A percentile compares a stretch with the other conserved stretches of the same genome.
Evolutionary conservation across 1,284 basidiomycete genomes (phyloP).

Genomic region (Athelia sp.): DNA sequence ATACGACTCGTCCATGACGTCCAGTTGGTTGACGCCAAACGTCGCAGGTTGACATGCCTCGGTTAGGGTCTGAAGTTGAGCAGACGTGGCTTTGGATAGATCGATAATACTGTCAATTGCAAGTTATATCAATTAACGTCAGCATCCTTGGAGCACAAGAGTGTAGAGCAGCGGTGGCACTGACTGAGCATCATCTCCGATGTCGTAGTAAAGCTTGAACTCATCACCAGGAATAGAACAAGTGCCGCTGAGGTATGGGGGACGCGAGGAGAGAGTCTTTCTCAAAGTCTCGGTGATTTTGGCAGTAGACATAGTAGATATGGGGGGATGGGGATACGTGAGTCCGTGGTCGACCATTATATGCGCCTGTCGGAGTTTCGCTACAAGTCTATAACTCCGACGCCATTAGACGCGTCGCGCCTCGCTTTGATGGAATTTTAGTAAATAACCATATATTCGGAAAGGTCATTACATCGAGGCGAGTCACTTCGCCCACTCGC

Average conservation of each 20-base stretch:
- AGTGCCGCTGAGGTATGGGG: neutral
- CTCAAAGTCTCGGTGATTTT: too few species aligned
- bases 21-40: constrained; percentile 21
- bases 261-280: neutral
- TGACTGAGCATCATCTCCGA: neutral
- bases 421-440: too few species aligned
- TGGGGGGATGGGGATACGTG: too few species aligned
- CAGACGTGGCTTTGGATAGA: neutral
- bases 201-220: neutral
- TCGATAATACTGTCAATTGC: neutral
- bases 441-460: too few species aligned
- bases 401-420: too few species aligned
- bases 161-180: neutral
- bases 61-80: constrained; percentile 6
- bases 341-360: too few species aligned
- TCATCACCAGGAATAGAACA: neutral
- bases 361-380: too few species aligned
- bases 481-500: too few species aligned
- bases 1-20: constrained; percentile 27
- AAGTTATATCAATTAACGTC: neutral
- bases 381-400: too few species aligned
- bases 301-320: too few species aligned
- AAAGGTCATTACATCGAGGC: too few species aligned
- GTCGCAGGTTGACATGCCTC: constrained; percentile 23
- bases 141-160: too few species aligned